Evolutionary conservation across 73 alveolate genomes (phyloP).

Genomic region (Uronychia setigera): DNA sequence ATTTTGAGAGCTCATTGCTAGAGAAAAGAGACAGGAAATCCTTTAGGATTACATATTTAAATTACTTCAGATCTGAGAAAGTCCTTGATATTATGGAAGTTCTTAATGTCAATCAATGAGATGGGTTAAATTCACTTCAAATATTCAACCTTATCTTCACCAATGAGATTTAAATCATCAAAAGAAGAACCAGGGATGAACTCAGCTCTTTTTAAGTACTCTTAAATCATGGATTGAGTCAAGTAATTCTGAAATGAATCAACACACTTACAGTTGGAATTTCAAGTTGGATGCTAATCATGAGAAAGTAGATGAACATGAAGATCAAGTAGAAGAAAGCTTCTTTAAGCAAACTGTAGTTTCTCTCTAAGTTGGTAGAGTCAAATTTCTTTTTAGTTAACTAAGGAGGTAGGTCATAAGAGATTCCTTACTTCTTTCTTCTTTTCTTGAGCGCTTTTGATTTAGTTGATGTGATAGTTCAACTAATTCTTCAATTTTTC

Average conservation of each 20-base stretch:
- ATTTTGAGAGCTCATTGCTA: no score
- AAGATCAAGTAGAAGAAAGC: neutral
- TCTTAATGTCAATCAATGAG: neutral
- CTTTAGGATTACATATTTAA: neutral
- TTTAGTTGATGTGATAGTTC: neutral
- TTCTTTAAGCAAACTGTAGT: no score
- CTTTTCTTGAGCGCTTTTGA: neutral
- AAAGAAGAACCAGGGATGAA: neutral
- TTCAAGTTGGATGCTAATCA: neutral
- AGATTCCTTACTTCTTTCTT: neutral
- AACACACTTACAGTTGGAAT: neutral
- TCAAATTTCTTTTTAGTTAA: neutral
- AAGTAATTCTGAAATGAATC: neutral
- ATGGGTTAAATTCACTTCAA: no score
- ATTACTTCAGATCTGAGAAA: neutral
- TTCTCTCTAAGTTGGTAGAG: neutral
- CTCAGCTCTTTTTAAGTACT: neutral
- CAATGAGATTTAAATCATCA: no score
- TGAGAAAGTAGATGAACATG: neutral
- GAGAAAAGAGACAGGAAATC: neutral
- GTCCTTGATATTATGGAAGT: neutral
- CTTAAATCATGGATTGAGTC: neutral
- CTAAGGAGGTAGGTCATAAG: neutral
- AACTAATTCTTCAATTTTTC: neutral
- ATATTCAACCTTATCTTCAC: no score